Percentiles rank a stretch among this genome's conserved stretches.
These are phyloP conservation scores for Suillus hirtellus DNA, from an alignment of 768 basidiomycete genomes.

Conservation along the genomic window DNA sequence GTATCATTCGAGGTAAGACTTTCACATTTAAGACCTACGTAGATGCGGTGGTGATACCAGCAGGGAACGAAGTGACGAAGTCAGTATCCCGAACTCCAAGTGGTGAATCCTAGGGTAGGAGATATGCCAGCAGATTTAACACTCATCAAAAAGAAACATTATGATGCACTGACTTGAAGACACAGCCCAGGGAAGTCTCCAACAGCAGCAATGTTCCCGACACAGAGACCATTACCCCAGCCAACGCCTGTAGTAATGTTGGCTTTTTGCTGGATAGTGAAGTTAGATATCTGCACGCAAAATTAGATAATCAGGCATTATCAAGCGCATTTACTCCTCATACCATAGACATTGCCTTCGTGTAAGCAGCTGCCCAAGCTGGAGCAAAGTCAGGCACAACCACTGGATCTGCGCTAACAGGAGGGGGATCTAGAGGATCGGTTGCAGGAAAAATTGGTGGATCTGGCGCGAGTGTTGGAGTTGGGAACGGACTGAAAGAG, in stretches of 20 bases:
- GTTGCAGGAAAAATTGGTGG: slow-evolving; percentile 53
- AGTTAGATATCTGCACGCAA: slow-evolving; percentile 40
- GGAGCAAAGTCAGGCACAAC: slow-evolving; percentile 47
- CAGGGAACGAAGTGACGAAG: slow-evolving; percentile 76
- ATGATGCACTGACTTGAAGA: slow-evolving; percentile 50
- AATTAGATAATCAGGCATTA: slow-evolving; percentile 46
- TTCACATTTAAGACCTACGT: slow-evolving; percentile 50
- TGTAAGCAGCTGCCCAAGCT: slow-evolving; percentile 60
- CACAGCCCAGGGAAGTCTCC: slow-evolving; percentile 66
- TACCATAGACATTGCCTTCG: slow-evolving; percentile 58
- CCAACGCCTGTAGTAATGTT: slow-evolving; percentile 62
- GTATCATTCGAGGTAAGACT: background rate
- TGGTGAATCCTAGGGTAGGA: slow-evolving; percentile 57
- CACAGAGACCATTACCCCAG: slow-evolving; percentile 57
- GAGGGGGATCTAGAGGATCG: slow-evolving; percentile 58
- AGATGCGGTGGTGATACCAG: slow-evolving; percentile 80
- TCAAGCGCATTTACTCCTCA: slow-evolving; percentile 41
- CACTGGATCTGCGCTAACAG: slow-evolving; percentile 41
- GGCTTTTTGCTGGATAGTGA: slow-evolving; percentile 64
- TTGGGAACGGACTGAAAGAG: slow-evolving; percentile 60
- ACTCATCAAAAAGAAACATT: background rate
- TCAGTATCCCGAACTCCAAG: slow-evolving; percentile 78
- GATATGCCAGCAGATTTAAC: background rate
- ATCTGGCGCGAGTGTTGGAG: slow-evolving; percentile 55
- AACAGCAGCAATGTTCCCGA: slow-evolving; percentile 64